phyloP scores from a whole-genome alignment of 305 asterid genomes.

The Andrographis paniculata region DNA sequence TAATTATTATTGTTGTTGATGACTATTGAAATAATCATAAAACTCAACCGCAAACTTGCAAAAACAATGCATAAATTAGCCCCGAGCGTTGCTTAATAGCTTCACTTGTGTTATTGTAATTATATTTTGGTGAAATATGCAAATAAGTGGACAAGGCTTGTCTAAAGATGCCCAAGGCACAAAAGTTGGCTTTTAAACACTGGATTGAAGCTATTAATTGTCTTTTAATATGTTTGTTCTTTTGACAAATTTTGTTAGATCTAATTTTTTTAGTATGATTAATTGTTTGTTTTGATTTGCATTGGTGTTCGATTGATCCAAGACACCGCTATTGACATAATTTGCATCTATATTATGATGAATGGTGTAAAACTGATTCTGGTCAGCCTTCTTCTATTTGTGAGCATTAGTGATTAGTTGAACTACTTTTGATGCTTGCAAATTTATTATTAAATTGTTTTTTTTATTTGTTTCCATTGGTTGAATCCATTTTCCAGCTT shows the following conservation, averaged over 20 bases:
- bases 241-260: no score
- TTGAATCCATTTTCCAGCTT: no score
- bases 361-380: slow-evolving; percentile 70
- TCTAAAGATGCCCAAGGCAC: slow-evolving; percentile 70
- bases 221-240: slow-evolving; percentile 5
- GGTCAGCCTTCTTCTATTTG: slow-evolving; percentile 98
- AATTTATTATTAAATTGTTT: no score
- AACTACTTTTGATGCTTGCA: not conserved
- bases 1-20: not conserved
- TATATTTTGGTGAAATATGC: slow-evolving; percentile 13
- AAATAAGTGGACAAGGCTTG: slow-evolving; percentile 81
- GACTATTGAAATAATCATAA: not conserved
- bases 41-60: no score
- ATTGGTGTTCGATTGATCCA: slow-evolving; percentile 62
- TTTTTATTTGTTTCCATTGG: no score
- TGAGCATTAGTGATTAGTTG: slow-evolving; percentile 31
- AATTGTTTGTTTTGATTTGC: no score
- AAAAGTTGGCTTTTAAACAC: slow-evolving; percentile 79
- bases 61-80: no score
- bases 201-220: slow-evolving; percentile 90
- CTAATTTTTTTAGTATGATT: no score
- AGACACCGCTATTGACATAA: slow-evolving; percentile 94
- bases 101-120: slow-evolving; percentile 13
- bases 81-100: no score
- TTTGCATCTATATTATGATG: slow-evolving; percentile 67